Evolutionary conservation across 2,329 filamentous ascomycete genomes (phyloP), one percentile per base, ranked within the genome.

Genomic region (Fusarium globosum): DNA sequence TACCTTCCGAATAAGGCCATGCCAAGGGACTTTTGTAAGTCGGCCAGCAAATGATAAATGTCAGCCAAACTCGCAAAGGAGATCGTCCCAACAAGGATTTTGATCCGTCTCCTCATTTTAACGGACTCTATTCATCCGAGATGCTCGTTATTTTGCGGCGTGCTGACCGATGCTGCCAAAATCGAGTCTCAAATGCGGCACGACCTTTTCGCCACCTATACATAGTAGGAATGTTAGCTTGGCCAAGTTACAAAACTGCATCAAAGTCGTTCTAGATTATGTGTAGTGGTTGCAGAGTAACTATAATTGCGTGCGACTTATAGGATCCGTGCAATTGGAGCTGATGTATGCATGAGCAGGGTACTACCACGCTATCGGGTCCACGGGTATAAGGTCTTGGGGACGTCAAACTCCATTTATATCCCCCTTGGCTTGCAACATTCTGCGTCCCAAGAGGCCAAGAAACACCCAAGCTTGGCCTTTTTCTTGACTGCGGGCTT

Each of bases 1-100:
- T 68, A 76, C 71, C 75, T 77, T 76, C 75, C 73, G 30, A 35
- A 77, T 71, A 36, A 38, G 67, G 71, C 46, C 53, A 28, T 45
- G 41, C 43, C 38, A 45, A 51, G 71, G 71, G 51, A 77, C 75
- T 77, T 77, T 77, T 77, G 73, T 52, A 56, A 41, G 46, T 53
- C 61, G 18, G 13, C 42, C 41, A 53, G 61, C 46, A 41, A 65
- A 62, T 68, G 16, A 30, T 33, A 39, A 42, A 42, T 16, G 23
- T 3, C 9, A 58, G 26, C 52, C 59, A 26, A 53, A 46, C 23
- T 69, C 59, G 35, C 49, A 69, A 59, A 35, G 41, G 28, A 43
- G 43, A 68, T 35, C 38, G 30, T 14, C 12, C 20, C 15, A 23
- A n/a, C 41, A 48, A 36, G 55, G 41, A 49, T 36, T 28, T 42